Conservation (phyloP, 345 rosid species). For the Turritis glabra region DNA sequence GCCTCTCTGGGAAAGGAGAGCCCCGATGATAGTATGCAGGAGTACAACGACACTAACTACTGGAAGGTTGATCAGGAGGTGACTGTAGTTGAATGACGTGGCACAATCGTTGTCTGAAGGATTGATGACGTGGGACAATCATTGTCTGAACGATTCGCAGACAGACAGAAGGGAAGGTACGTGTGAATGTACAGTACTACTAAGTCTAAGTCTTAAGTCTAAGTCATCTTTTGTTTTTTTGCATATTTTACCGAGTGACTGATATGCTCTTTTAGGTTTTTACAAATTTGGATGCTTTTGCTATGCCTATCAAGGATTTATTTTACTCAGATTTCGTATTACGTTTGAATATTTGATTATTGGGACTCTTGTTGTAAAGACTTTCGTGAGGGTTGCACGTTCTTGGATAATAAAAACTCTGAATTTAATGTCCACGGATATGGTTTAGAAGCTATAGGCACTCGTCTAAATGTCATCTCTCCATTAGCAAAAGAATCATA, state of each 20-base stretch:
- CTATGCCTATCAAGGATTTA: slow-evolving; percentile 21
- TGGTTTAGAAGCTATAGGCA: not conserved
- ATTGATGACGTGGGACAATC: slow-evolving; percentile 14
- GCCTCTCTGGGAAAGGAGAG: slow-evolving; percentile 58
- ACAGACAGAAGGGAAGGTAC: slow-evolving; percentile 22
- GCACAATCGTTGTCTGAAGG: not conserved
- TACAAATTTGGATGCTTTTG: slow-evolving; percentile 28
- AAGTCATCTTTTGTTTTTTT: slow-evolving; percentile 4
- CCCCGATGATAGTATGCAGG: slow-evolving; percentile 65
- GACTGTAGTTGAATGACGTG: slow-evolving; percentile 63
- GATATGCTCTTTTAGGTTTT: slow-evolving; percentile 30
- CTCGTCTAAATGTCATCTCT: not conserved
- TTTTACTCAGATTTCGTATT: slow-evolving; percentile 1
- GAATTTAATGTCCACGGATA: not conserved
- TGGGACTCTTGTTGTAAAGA: slow-evolving; percentile 32
- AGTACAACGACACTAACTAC: slow-evolving; percentile 90
- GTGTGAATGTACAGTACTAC: slow-evolving; percentile 40
- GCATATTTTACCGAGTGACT: slow-evolving; percentile 17
- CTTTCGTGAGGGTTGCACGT: slow-evolving; percentile 21
- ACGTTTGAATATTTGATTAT: slow-evolving; percentile 33
- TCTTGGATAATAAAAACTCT: slow-evolving; percentile 29
- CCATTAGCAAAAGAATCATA: not conserved
- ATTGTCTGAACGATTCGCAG: slow-evolving; percentile 7
- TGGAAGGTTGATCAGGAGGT: slow-evolving; percentile 96
- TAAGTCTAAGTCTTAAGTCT: slow-evolving; percentile 2